Percentiles rank a stretch among this genome's conserved stretches.
phyloP scores from a whole-genome alignment of 352 stramenopile species.

The Phytophthora lateralis region DNA sequence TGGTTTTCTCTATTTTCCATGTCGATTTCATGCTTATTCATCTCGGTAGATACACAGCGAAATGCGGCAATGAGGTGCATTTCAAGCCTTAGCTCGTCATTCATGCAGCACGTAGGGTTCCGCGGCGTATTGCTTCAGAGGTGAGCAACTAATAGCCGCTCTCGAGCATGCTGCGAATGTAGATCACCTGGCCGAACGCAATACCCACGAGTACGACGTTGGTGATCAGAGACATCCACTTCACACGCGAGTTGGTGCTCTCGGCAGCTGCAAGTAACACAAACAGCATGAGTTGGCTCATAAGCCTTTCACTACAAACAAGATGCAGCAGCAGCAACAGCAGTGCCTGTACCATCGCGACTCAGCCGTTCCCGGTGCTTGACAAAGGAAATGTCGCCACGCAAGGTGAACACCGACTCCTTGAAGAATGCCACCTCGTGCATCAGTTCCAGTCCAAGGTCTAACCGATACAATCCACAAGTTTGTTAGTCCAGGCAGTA shows the following conservation, averaged over 20 bases:
- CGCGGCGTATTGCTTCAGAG: neutral
- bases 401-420: slow-evolving; percentile 76
- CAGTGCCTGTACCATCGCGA: slow-evolving; percentile 56
- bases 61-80: slow-evolving; percentile 12
- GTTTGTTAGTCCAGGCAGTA: slow-evolving; percentile 2
- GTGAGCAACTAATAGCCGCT: slow-evolving; percentile 57
- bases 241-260: slow-evolving; percentile 79
- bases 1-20: slow-evolving; percentile 26
- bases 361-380: slow-evolving; percentile 78
- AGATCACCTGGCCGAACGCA: slow-evolving; percentile 80
- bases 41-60: neutral
- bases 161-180: slow-evolving; percentile 85
- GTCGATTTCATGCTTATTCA: slow-evolving; percentile 19
- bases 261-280: slow-evolving; percentile 57
- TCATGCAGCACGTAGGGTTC: slow-evolving; percentile 5
- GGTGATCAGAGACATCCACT: slow-evolving; percentile 82
- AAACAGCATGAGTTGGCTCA: slow-evolving; percentile 1
- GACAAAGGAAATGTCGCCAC: slow-evolving; percentile 82
- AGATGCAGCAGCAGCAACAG: neutral
- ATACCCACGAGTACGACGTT: slow-evolving; percentile 82
- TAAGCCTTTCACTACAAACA: neutral
- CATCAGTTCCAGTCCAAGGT: slow-evolving; percentile 83
- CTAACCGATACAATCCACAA: slow-evolving; percentile 23
- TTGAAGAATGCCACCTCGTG: slow-evolving; percentile 82
- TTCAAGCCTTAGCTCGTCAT: slow-evolving; percentile 8